These are phyloP conservation scores for Theobroma cacao DNA, from an alignment of 345 rosid genomes.

Conservation along the genomic window DNA sequence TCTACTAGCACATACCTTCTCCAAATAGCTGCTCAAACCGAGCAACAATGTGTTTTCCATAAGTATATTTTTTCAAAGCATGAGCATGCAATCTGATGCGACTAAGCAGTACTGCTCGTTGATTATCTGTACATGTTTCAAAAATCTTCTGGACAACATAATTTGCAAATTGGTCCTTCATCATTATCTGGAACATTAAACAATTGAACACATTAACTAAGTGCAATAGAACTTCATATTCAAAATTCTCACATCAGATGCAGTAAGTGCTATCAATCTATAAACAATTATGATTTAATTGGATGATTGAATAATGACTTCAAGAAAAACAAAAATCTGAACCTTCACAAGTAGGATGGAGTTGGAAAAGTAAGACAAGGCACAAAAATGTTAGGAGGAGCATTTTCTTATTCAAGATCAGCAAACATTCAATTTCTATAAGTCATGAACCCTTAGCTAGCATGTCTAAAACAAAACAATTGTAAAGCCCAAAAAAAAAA, in stretches of 20 bases:
- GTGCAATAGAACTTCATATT: background rate
- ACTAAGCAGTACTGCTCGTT: slow-evolving; percentile 38
- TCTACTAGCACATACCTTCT: slow-evolving; percentile 39
- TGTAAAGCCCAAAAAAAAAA: too few species aligned
- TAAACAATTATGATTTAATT: background rate
- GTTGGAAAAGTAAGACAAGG: background rate
- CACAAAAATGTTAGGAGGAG: too few species aligned
- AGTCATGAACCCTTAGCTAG: too few species aligned
- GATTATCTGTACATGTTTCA: slow-evolving; percentile 48
- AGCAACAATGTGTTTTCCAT: slow-evolving; percentile 75
- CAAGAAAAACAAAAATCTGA: background rate
- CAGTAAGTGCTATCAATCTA: background rate
- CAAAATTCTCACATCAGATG: background rate
- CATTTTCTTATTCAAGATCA: too few species aligned
- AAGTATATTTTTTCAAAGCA: slow-evolving; percentile 74
- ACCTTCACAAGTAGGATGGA: background rate
- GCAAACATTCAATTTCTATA: too few species aligned
- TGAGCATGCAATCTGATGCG: slow-evolving; percentile 47
- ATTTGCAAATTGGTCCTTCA: slow-evolving; percentile 77
- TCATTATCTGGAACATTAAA: slow-evolving; percentile 42
- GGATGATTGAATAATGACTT: background rate
- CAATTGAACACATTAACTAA: background rate
- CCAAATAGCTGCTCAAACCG: slow-evolving; percentile 54
- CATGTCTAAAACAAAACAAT: too few species aligned
- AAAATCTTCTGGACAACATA: slow-evolving; percentile 73